Evolutionary conservation across 139 green algal species (phyloP).

Genomic region (Micromonas pusilla): DNA sequence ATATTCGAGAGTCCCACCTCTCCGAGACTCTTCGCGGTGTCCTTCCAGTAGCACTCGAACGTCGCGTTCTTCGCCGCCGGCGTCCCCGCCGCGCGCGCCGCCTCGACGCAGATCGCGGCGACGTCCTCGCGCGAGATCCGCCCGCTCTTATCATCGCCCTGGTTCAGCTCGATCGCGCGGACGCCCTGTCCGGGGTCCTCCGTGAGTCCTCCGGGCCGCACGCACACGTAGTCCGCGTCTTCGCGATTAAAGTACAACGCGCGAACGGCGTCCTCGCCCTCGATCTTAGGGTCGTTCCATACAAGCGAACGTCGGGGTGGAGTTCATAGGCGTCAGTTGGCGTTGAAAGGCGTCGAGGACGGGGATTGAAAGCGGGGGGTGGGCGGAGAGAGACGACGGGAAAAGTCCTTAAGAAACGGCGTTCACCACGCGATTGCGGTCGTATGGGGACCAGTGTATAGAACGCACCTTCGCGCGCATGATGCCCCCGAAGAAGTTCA

Average conservation of each 20-base stretch:
- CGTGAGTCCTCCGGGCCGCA: slow-evolving; percentile 3
- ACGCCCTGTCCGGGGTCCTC: slow-evolving; percentile 4
- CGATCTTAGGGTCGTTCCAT: no score
- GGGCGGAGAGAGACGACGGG: no score
- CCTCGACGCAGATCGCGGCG: slow-evolving; percentile 17
- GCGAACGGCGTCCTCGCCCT: slow-evolving; percentile 20
- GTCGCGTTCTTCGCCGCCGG: background rate
- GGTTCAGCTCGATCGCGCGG: slow-evolving; percentile 9
- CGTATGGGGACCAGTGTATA: no score
- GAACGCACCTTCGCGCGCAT: slow-evolving; percentile 16
- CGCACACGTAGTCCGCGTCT: background rate
- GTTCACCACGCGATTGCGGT: no score
- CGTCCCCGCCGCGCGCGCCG: background rate
- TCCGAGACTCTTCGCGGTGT: background rate
- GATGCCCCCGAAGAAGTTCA: slow-evolving; percentile 25
- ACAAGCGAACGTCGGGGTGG: no score
- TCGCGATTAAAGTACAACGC: slow-evolving; percentile 8
- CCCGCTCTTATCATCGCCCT: background rate
- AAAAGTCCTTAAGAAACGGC: no score
- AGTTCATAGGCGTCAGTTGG: no score
- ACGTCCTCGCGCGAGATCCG: slow-evolving; percentile 15
- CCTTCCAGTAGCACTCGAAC: slow-evolving; percentile 9
- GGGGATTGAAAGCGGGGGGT: no score
- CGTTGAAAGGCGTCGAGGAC: no score
- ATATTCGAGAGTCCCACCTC: slow-evolving; percentile 9